phyloP scores from a whole-genome alignment of 306 rosid genomes.

The Trifolium pratense region DNA sequence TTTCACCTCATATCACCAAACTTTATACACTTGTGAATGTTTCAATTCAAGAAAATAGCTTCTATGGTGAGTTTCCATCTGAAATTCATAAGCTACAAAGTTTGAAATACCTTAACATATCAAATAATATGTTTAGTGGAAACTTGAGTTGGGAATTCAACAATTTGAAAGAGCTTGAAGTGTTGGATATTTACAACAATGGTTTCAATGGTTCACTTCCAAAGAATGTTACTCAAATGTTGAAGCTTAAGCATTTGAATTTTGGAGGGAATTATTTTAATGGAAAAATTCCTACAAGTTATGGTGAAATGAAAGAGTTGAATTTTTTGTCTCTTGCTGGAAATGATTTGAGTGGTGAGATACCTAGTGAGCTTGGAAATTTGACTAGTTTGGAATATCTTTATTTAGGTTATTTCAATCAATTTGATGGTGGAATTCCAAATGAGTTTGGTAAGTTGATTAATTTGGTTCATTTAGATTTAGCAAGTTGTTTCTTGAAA shows the following conservation, averaged over 20 bases:
- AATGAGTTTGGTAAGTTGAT: conserved; percentile 56
- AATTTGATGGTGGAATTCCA: conserved; percentile 78
- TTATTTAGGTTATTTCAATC: conserved; percentile 73
- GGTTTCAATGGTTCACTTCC: conserved; percentile 75
- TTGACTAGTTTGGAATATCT: conserved; percentile 61
- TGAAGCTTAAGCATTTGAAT: conserved; percentile 54
- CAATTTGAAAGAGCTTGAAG: conserved; percentile 47
- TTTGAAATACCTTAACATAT: conserved; percentile 73
- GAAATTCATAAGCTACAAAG: conserved; percentile 51
- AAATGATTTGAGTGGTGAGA: conserved; percentile 64
- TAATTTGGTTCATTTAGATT: conserved; percentile 74
- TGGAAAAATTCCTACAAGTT: conserved; percentile 60
- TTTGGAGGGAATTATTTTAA: conserved; percentile 73
- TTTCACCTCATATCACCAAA: conserved; percentile 61
- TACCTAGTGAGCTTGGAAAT: conserved; percentile 73
- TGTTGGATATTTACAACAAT: conserved; percentile 68
- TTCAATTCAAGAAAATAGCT: conserved; percentile 57
- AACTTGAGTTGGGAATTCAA: conserved; percentile 59
- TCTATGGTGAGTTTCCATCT: conserved; percentile 57
- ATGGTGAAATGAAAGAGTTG: conserved; percentile 58
- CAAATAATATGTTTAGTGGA: conserved; percentile 72
- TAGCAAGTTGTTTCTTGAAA: conserved; percentile 71
- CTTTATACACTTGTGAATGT: conserved; percentile 54
- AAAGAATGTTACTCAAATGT: conserved; percentile 49
- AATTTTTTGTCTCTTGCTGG: conserved; percentile 66